phyloP scores from a whole-genome alignment of 345 rosid genomes.

The Acer campestre region DNA sequence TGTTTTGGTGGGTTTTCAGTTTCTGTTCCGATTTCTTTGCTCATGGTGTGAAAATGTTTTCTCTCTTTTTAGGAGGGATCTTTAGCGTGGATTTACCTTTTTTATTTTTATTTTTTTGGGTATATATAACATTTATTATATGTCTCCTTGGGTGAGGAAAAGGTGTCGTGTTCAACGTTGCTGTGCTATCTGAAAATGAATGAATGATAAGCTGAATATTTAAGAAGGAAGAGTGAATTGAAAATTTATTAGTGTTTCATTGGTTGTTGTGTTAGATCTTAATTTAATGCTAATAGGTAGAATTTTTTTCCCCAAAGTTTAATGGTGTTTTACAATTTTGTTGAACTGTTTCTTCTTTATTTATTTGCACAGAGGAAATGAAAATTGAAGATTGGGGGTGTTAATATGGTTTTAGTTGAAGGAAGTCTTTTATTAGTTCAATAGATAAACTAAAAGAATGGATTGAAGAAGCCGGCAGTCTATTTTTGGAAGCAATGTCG shows the following conservation, averaged over 20 bases:
- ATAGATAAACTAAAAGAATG: slow-evolving; percentile 26
- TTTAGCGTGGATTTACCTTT: neutral
- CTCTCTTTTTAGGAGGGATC: slow-evolving; percentile 12
- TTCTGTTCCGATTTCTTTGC: slow-evolving; percentile 10
- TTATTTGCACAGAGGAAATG: slow-evolving; percentile 22
- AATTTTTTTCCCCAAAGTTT: neutral
- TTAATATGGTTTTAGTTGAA: slow-evolving; percentile 15
- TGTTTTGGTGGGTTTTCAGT: slow-evolving; percentile 15
- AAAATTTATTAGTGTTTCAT: slow-evolving; percentile 1
- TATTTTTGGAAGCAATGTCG: slow-evolving; percentile 54
- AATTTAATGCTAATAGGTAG: slow-evolving; percentile 15
- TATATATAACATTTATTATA: neutral
- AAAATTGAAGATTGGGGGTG: slow-evolving; percentile 22
- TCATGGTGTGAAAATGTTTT: slow-evolving; percentile 9
- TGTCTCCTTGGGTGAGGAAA: slow-evolving; percentile 16
- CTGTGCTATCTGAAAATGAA: slow-evolving; percentile 20
- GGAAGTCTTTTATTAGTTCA: slow-evolving; percentile 12
- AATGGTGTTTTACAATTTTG: slow-evolving; percentile 12
- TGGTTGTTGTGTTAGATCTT: slow-evolving; percentile 32
- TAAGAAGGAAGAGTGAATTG: slow-evolving; percentile 4
- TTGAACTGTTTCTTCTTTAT: neutral
- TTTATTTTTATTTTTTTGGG: neutral
- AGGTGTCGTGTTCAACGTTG: slow-evolving; percentile 27
- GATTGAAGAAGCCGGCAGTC: slow-evolving; percentile 43
- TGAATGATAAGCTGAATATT: slow-evolving; percentile 2